Conservation (phyloP, 2,329 filamentous ascomycete species). For the Ploettnerulaceae sp. region DNA sequence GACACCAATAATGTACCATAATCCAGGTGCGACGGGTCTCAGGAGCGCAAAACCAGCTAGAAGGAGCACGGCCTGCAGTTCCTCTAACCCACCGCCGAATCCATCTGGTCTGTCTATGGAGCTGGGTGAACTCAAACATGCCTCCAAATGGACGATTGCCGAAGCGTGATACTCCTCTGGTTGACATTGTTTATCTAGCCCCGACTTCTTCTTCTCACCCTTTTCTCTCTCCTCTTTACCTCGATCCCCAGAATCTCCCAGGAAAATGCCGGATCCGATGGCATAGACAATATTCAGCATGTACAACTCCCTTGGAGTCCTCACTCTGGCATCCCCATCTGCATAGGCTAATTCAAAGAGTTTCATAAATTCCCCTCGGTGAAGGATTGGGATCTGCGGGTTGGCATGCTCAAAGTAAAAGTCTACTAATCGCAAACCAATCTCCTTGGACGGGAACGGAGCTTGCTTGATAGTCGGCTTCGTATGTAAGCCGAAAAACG, state of each 20-base stretch:
- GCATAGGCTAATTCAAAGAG: slow-evolving; percentile 80
- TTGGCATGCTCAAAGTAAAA: slow-evolving; percentile 97
- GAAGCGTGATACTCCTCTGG: slow-evolving; percentile 96
- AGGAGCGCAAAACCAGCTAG: slow-evolving; percentile 88
- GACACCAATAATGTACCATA: slow-evolving; percentile 97
- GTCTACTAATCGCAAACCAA: slow-evolving; percentile 67
- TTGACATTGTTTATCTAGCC: slow-evolving; percentile 52
- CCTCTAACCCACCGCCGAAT: slow-evolving; percentile 84
- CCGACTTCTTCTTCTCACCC: slow-evolving; percentile 33
- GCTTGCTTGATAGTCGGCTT: slow-evolving; percentile 83
- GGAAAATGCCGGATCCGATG: slow-evolving; percentile 89
- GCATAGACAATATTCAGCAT: slow-evolving; percentile 96
- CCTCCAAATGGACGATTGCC: slow-evolving; percentile 85
- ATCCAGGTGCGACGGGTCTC: slow-evolving; percentile 82
- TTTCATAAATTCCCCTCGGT: slow-evolving; percentile 83
- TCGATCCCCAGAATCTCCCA: slow-evolving; percentile 54
- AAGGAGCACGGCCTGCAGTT: slow-evolving; percentile 87
- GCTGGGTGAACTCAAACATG: slow-evolving; percentile 61
- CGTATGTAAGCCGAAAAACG: slow-evolving; percentile 93
- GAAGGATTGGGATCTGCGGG: slow-evolving; percentile 89
- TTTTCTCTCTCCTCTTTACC: slow-evolving; percentile 24
- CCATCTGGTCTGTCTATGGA: slow-evolving; percentile 50
- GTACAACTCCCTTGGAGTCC: slow-evolving; percentile 80
- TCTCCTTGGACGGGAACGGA: slow-evolving; percentile 71
- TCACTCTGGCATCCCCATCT: slow-evolving; percentile 53